Conservation (phyloP, 108 stramenopile species). For the Seminavis robusta region DNA sequence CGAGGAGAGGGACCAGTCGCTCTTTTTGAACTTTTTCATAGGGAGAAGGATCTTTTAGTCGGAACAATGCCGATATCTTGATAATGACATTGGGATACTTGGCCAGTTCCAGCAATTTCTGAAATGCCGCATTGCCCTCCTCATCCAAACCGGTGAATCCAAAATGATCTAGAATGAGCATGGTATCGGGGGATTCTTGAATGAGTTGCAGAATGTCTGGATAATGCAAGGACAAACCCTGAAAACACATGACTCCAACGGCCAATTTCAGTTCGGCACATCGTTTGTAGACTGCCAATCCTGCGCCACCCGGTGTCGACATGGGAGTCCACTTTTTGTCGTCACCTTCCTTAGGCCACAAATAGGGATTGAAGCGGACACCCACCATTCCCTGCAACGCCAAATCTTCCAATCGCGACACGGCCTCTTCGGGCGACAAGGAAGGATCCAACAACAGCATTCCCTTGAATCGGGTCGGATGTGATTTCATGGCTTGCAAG, state of each 20-base stretch:
- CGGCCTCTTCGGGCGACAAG: constrained; percentile 52
- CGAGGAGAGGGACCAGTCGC: constrained; percentile 66
- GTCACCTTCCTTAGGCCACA: constrained; percentile 53
- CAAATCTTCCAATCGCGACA: constrained; percentile 56
- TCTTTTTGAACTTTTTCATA: constrained; percentile 48
- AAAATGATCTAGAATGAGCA: constrained; percentile 79
- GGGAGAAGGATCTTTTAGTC: constrained; percentile 51
- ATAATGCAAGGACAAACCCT: constrained; percentile 71
- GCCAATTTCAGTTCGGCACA: constrained; percentile 79
- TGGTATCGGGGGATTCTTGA: constrained; percentile 58
- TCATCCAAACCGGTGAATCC: constrained; percentile 79
- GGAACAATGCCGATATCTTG: constrained; percentile 83
- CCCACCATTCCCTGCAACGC: constrained; percentile 77
- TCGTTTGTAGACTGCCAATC: constrained; percentile 64
- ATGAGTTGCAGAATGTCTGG: constrained; percentile 64
- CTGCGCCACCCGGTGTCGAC: constrained; percentile 28
- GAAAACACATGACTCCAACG: constrained; percentile 89
- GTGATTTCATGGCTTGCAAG: constrained; percentile 43
- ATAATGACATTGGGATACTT: constrained; percentile 69
- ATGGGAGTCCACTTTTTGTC: constrained; percentile 29
- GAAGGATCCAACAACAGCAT: constrained; percentile 81
- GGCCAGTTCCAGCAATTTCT: constrained; percentile 58
- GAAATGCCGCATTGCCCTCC: constrained; percentile 42
- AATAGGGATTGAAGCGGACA: constrained; percentile 87
- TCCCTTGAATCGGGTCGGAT: constrained; percentile 79